These are phyloP conservation scores for Trichocladium uniseriatum DNA, from an alignment of 495 filamentous ascomycete species.

Conservation along the genomic window DNA sequence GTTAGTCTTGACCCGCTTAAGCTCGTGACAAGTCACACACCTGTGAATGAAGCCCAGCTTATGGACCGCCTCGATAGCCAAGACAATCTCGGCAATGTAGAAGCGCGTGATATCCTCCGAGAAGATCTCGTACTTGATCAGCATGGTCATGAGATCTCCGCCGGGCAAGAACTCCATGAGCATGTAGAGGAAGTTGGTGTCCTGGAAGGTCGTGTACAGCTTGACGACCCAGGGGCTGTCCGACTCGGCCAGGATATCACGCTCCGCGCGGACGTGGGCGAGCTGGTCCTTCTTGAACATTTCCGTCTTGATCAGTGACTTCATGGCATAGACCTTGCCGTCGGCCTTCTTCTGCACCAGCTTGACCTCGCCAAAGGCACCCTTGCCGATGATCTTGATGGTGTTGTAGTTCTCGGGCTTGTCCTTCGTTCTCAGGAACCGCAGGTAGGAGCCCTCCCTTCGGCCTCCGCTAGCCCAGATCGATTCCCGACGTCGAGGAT, in stretches of 20 bases:
- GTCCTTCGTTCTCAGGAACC: conserved; percentile 88
- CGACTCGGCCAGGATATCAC: conserved; percentile 94
- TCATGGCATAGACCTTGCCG: conserved; percentile 95
- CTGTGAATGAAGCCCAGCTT: conserved; percentile 97
- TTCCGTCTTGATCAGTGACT: conserved; percentile 94
- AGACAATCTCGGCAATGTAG: conserved; percentile 96
- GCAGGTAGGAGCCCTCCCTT: conserved; percentile 83
- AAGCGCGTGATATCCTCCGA: conserved; percentile 97
- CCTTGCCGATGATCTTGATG: conserved; percentile 96
- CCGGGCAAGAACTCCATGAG: conserved; percentile 99
- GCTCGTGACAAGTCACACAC: conserved; percentile 37
- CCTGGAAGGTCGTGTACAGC: conserved; percentile 95
- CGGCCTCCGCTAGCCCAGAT: conserved; percentile 68
- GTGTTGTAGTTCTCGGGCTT: conserved; percentile 87
- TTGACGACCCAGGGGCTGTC: conserved; percentile 99
- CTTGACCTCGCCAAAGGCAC: conserved; percentile 96
- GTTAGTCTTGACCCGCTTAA: conserved; percentile 3
- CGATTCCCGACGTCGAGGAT: conserved; percentile 62
- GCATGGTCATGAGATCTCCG: conserved; percentile 99
- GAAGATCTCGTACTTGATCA: conserved; percentile 99
- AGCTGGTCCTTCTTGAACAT: conserved; percentile 99
- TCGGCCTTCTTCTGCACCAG: conserved; percentile 94
- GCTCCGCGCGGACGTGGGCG: conserved; percentile 95
- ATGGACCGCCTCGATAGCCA: conserved; percentile 96
- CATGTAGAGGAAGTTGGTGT: conserved; percentile 91